A percentile compares a stretch with the other conserved stretches of the same genome.
Evolutionary conservation across 2,329 filamentous ascomycete genomes (phyloP).

Genomic region (Alternaria hordeiaustralica): DNA sequence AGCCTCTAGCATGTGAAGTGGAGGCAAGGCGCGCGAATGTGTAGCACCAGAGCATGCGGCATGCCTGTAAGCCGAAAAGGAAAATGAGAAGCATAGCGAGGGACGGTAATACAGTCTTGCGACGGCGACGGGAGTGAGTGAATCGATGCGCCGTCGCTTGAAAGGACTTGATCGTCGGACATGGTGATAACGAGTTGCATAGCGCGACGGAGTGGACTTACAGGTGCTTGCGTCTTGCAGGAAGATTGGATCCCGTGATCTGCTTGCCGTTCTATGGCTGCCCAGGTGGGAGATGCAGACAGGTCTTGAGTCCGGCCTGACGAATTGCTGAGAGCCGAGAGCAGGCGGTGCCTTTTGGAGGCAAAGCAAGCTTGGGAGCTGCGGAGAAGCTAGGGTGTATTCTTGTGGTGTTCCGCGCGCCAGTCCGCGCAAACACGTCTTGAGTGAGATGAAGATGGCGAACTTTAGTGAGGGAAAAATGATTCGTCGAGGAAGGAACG

Average conservation of each 20-base stretch:
- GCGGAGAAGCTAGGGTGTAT: not conserved
- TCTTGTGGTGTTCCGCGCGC: not conserved
- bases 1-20: constrained; percentile 31
- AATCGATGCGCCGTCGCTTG: not conserved
- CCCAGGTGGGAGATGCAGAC: not conserved
- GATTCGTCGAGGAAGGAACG: too few species aligned
- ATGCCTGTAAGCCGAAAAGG: not conserved
- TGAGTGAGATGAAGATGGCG: too few species aligned
- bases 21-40: constrained; percentile 8
- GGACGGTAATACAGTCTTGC: not conserved
- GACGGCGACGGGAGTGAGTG: not conserved
- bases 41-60: constrained; percentile 3
- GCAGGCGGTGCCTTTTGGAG: not conserved
- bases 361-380: not conserved
- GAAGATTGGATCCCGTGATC: constrained; percentile 43
- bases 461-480: too few species aligned
- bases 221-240: constrained; percentile 37
- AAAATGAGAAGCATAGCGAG: not conserved
- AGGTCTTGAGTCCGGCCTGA: constrained; percentile 22
- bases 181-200: constrained; percentile 1
- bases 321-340: constrained; percentile 12
- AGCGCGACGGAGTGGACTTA: not conserved
- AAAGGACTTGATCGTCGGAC: not conserved
- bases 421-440: too few species aligned
- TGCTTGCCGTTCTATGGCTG: too few species aligned